phyloP scores from a whole-genome alignment of 257 asterid genomes.

The Echites panduratus region DNA sequence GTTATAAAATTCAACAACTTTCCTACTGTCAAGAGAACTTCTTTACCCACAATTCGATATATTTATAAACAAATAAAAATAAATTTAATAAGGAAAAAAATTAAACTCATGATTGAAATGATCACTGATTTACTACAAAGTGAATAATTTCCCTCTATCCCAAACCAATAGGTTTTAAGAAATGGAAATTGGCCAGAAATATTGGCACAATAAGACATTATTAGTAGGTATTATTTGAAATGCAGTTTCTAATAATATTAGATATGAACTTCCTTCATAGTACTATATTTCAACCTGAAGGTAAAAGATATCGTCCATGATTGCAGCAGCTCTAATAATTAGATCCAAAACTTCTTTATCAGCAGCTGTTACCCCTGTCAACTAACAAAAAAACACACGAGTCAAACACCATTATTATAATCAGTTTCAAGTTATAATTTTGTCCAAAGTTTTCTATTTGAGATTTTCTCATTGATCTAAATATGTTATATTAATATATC shows the following conservation, averaged over 20 bases:
- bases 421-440: neutral
- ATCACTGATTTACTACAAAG: neutral
- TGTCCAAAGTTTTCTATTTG: neutral
- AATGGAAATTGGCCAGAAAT: neutral
- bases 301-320: slow-evolving; percentile 71
- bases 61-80: no score
- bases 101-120: neutral
- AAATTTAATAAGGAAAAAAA: no score
- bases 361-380: slow-evolving; percentile 57
- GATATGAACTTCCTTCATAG: no score
- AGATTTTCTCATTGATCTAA: neutral
- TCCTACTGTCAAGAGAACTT: no score
- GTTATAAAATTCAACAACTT: no score
- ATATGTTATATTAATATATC: neutral
- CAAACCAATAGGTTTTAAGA: neutral
- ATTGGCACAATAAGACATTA: neutral
- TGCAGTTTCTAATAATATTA: no score
- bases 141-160: neutral
- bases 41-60: no score
- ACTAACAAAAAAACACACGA: slow-evolving; percentile 35
- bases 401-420: neutral
- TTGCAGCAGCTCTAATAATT: slow-evolving; percentile 64
- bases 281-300: slow-evolving; percentile 49
- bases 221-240: neutral
- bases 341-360: slow-evolving; percentile 67